phyloP scores from a whole-genome alignment of 257 asterid species.

The Solanum dulcamara region DNA sequence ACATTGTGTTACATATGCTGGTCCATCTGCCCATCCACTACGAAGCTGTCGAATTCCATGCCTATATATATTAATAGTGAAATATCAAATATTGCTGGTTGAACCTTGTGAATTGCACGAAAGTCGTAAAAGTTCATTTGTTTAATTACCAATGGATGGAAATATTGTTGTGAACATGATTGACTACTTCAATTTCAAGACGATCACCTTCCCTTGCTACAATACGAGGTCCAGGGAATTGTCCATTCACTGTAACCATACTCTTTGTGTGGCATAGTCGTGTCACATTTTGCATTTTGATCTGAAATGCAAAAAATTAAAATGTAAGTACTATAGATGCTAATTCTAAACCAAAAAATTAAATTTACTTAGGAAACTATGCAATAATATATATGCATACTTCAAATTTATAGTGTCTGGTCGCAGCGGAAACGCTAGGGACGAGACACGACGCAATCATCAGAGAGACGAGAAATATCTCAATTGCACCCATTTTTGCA shows the following conservation, averaged over 20 bases:
- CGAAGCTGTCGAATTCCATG: neutral
- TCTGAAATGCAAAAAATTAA: neutral
- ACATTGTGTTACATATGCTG: neutral
- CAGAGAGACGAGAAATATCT: neutral
- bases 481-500: conserved; percentile 8
- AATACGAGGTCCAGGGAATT: neutral
- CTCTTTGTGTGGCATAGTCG: neutral
- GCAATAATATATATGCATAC: conserved; percentile 1
- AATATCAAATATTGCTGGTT: neutral
- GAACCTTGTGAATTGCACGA: neutral
- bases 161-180: neutral
- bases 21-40: conserved; percentile 1
- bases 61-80: neutral
- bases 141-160: neutral
- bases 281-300: neutral
- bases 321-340: no score
- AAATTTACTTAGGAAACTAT: neutral
- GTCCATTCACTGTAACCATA: neutral
- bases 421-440: neutral
- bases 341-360: neutral
- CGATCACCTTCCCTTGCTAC: neutral
- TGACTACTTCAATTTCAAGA: neutral
- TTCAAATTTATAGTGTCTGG: conserved; percentile 36
- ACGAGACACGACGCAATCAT: conserved; percentile 11
- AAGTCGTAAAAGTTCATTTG: neutral